phyloP scores from a whole-genome alignment of 2,329 filamentous ascomycete genomes.

The Colletotrichum sp. region DNA sequence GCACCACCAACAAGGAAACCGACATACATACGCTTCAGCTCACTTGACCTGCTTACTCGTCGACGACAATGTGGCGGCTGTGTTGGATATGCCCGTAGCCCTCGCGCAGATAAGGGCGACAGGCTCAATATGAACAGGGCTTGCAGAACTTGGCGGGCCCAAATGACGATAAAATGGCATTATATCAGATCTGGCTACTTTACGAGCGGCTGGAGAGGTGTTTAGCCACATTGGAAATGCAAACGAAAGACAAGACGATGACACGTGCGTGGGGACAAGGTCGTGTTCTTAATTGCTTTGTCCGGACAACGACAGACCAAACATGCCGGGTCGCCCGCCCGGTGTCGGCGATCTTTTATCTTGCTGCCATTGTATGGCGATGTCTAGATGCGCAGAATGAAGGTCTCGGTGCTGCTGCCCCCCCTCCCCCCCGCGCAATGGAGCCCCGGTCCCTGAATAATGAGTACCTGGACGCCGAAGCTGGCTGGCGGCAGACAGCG shows the following conservation, averaged over 20 bases:
- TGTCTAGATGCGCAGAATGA: not conserved
- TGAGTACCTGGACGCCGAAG: not conserved
- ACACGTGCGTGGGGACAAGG: not conserved
- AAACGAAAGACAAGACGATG: not conserved
- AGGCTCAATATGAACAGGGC: not conserved
- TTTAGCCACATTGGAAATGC: not conserved
- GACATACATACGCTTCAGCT: constrained; percentile 32
- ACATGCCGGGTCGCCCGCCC: constrained; percentile 28
- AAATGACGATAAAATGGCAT: not conserved
- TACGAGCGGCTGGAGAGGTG: not conserved
- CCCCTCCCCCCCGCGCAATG: not conserved
- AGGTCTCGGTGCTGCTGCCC: not conserved
- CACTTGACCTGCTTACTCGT: constrained; percentile 29
- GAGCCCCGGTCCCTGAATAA: constrained; percentile 5
- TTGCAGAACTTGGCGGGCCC: not conserved
- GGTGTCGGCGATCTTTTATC: constrained; percentile 28
- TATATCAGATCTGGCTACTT: not conserved
- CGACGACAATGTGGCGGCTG: not conserved
- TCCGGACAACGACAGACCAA: constrained; percentile 44
- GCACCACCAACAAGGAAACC: constrained; percentile 21
- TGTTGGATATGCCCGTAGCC: not conserved
- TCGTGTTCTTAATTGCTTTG: constrained; percentile 27
- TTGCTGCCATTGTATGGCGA: constrained; percentile 9
- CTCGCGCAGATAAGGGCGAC: not conserved
- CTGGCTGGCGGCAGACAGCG: not conserved